Conservation (phyloP, 169 alveolate species). For the Plasmodium vivax region DNA sequence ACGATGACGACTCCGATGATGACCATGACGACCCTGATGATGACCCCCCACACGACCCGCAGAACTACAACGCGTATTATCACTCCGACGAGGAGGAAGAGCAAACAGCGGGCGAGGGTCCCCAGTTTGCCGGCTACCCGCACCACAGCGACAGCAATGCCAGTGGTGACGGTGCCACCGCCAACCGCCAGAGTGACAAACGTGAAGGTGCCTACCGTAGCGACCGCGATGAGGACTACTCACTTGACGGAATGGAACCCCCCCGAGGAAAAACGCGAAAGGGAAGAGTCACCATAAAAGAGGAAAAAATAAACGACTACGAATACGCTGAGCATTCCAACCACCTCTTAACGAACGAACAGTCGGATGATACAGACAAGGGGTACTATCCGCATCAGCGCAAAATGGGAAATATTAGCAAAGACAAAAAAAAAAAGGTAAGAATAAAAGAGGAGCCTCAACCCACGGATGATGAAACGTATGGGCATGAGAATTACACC, state of each 20-base stretch:
- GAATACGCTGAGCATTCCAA: neutral
- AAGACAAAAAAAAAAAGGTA: neutral
- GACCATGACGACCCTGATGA: neutral
- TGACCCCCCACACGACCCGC: neutral
- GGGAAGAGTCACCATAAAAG: neutral
- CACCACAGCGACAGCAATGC: neutral
- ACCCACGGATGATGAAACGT: neutral
- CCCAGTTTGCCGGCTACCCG: neutral
- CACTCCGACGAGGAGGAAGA: neutral
- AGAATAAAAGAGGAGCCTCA: constrained; percentile 28
- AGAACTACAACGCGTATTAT: neutral
- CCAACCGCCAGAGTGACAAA: neutral
- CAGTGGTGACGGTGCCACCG: neutral
- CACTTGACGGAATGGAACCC: neutral
- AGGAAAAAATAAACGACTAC: neutral
- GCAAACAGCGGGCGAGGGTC: neutral
- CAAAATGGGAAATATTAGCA: neutral
- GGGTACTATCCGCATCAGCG: neutral
- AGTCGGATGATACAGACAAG: neutral
- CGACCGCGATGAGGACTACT: neutral
- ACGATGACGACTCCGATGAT: neutral
- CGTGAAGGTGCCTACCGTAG: neutral
- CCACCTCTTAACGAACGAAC: neutral
- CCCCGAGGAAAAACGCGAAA: neutral
- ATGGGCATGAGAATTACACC: neutral